Conservation (phyloP, 2,329 filamentous ascomycete genomes). For the Xylaria sp. region DNA sequence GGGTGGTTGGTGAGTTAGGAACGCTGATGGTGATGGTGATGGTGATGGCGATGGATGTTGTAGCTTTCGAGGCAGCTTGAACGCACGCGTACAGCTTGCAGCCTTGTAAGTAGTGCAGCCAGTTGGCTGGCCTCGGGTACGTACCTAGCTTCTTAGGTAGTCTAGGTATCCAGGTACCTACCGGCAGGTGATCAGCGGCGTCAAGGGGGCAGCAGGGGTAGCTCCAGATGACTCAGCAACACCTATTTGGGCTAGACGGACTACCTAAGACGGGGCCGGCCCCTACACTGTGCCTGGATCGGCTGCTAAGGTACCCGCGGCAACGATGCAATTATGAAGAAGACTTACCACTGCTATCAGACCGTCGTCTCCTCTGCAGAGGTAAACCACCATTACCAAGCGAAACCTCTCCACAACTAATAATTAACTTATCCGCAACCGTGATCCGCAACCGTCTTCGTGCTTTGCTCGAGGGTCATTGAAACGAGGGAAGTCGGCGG, state of each 20-base stretch:
- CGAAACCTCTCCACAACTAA: too few relatives aligned
- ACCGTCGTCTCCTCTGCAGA: not conserved
- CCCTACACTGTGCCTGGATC: too few relatives aligned
- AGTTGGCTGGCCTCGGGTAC: too few relatives aligned
- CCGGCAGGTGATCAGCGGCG: constrained; percentile 8
- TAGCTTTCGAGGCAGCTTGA: constrained; percentile 27
- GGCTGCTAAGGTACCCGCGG: too few relatives aligned
- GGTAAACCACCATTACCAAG: not conserved
- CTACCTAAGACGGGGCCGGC: too few relatives aligned
- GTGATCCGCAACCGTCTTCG: too few relatives aligned
- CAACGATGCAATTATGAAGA: not conserved
- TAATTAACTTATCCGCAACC: too few relatives aligned
- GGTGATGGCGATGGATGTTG: constrained; percentile 25
- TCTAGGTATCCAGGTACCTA: not conserved
- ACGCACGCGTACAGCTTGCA: constrained; percentile 50
- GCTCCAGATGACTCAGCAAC: constrained; percentile 35
- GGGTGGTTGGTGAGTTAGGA: constrained; percentile 19
- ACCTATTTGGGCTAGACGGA: not conserved
- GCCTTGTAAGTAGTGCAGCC: constrained; percentile 49
- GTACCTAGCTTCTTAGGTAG: not conserved
- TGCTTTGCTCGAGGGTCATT: not conserved
- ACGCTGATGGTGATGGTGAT: constrained; percentile 16
- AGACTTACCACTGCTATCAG: not conserved
- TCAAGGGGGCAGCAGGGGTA: constrained; percentile 30
- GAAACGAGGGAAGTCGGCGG: not conserved